These are phyloP conservation scores for Colletotrichum sp. DNA, from an alignment of 2,329 filamentous ascomycete genomes.

Conservation along the genomic window DNA sequence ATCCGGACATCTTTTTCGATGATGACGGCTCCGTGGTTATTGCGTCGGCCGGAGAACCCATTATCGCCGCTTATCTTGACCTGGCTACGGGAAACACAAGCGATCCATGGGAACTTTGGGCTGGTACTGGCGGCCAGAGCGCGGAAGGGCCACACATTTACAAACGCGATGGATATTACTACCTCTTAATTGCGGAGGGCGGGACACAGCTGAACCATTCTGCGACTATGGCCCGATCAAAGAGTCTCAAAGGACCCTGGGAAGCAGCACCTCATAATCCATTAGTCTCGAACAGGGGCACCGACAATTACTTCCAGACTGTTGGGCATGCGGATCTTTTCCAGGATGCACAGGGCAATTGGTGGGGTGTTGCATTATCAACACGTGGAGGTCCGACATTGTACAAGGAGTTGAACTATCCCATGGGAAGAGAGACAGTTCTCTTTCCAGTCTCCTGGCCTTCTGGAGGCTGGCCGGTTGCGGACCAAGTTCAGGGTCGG, in stretches of 20 bases:
- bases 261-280: conserved; percentile 46
- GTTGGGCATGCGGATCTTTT: conserved; percentile 51
- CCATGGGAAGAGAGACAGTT: conserved; percentile 60
- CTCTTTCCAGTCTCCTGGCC: conserved; percentile 41
- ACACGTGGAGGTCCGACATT: conserved; percentile 47
- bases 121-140: conserved; percentile 46
- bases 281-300: conserved; percentile 44
- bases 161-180: conserved; percentile 55
- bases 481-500: neutral
- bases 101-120: conserved; percentile 42
- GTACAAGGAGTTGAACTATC: conserved; percentile 36
- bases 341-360: conserved; percentile 47
- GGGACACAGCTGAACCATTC: conserved; percentile 47
- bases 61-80: conserved; percentile 34
- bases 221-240: conserved; percentile 47
- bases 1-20: conserved; percentile 58
- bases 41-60: conserved; percentile 18
- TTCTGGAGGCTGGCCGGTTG: neutral
- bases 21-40: conserved; percentile 46
- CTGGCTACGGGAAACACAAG: conserved; percentile 35
- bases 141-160: conserved; percentile 60
- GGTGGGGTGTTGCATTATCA: conserved; percentile 56
- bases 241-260: conserved; percentile 45
- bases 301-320: conserved; percentile 44
- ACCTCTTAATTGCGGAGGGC: conserved; percentile 58